Evolutionary conservation across 2,329 filamentous ascomycete species (phyloP).

Genomic region (Colletotrichum salicis): DNA sequence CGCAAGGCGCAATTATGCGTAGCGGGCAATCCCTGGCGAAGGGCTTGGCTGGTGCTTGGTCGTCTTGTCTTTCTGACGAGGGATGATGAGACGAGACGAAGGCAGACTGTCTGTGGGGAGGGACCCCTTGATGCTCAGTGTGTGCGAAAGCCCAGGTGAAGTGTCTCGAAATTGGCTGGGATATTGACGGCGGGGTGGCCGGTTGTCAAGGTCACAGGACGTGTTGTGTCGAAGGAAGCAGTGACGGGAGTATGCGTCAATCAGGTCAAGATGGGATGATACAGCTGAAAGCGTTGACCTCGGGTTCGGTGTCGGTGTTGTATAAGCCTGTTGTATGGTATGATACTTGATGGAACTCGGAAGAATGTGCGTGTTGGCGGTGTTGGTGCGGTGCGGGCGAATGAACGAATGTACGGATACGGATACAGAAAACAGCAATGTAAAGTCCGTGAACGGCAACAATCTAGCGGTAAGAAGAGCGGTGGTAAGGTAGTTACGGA

Average conservation of each 20-base stretch:
- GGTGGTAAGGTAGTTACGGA: no score
- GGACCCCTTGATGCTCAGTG: constrained; percentile 32
- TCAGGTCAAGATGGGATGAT: neutral
- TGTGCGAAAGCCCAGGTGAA: constrained; percentile 27
- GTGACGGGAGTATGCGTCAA: constrained; percentile 6
- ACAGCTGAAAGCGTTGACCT: neutral
- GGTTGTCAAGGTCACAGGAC: constrained; percentile 25
- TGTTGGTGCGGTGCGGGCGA: neutral
- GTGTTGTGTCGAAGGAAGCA: neutral
- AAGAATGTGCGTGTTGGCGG: constrained; percentile 9
- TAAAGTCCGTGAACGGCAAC: neutral
- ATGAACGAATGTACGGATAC: constrained; percentile 1
- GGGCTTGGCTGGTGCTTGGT: constrained; percentile 32
- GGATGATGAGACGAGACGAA: constrained; percentile 35
- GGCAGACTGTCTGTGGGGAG: constrained; percentile 31
- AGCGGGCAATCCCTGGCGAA: constrained; percentile 31
- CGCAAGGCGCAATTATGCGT: constrained; percentile 16
- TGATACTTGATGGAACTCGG: neutral
- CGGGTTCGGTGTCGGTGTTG: neutral
- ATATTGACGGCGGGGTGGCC: constrained; percentile 24
- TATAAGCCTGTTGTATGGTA: neutral
- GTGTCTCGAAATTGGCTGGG: constrained; percentile 33
- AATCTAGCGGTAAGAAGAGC: neutral
- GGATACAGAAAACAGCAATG: neutral
- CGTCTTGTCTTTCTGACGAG: constrained; percentile 28